phyloP scores from a whole-genome alignment of 768 basidiomycete species.

The Chalciporus pseudorubinellus region DNA sequence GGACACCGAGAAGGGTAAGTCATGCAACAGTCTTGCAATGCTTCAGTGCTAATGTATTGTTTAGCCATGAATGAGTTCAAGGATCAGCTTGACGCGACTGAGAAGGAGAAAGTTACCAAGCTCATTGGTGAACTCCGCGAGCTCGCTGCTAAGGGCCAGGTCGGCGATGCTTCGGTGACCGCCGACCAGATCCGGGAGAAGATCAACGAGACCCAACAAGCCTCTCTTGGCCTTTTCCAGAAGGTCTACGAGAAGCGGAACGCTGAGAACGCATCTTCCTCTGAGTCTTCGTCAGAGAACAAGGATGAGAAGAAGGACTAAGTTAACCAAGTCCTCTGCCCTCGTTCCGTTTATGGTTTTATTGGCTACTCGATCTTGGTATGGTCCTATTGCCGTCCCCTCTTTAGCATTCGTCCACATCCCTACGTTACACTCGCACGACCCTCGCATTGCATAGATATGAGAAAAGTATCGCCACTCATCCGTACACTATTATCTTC shows the following conservation, averaged over 20 bases:
- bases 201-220: constrained; percentile 91
- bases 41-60: constrained; percentile 2
- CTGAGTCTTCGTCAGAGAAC: constrained; percentile 42
- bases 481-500: constrained; percentile 22
- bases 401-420: constrained; percentile 21
- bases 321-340: constrained; percentile 13
- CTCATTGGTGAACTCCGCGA: constrained; percentile 87
- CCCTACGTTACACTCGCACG: constrained; percentile 3
- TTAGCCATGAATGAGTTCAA: constrained; percentile 96
- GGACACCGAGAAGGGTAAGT: constrained; percentile 92
- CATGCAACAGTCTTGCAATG: neutral
- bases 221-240: constrained; percentile 95
- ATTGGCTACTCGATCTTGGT: constrained; percentile 9
- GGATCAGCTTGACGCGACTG: constrained; percentile 87
- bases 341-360: neutral
- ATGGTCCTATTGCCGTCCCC: constrained; percentile 20
- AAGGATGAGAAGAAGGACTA: constrained; percentile 86
- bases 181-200: constrained; percentile 89
- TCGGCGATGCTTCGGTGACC: constrained; percentile 75
- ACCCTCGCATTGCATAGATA: constrained; percentile 27
- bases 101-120: constrained; percentile 92
- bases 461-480: constrained; percentile 29
- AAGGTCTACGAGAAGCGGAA: constrained; percentile 94
- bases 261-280: constrained; percentile 61
- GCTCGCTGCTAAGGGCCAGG: constrained; percentile 85